Conservation (phyloP, 495 filamentous ascomycete genomes). For the Talaromyces liani region DNA sequence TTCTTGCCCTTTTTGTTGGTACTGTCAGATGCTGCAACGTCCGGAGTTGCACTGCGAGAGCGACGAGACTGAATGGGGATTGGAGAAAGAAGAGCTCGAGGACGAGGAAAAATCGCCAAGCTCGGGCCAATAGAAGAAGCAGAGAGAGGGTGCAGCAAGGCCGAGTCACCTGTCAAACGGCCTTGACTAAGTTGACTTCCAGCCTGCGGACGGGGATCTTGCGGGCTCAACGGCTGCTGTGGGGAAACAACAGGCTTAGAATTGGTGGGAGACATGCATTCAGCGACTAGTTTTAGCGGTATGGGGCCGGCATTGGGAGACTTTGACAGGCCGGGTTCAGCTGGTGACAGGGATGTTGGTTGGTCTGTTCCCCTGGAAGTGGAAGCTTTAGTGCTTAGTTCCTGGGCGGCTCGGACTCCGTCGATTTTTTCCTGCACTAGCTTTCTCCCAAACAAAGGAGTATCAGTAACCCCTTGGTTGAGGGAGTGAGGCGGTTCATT, state of each 20-base stretch:
- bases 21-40: not conserved
- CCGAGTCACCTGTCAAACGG: not conserved
- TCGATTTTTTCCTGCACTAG: not conserved
- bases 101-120: not conserved
- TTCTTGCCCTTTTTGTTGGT: not conserved
- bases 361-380: not conserved
- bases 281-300: constrained; percentile 9
- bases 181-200: not conserved
- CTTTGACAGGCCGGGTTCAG: not conserved
- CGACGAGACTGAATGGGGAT: constrained; percentile 6
- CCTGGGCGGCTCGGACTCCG: not conserved
- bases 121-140: not conserved
- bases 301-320: constrained; percentile 6
- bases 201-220: not conserved
- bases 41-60: constrained; percentile 6
- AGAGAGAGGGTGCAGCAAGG: not conserved
- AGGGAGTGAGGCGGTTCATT: constrained; percentile 1
- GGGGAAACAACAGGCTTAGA: constrained; percentile 1
- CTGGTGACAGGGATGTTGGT: not conserved
- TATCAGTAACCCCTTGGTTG: constrained; percentile 8
- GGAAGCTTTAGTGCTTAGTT: not conserved
- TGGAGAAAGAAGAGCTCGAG: constrained; percentile 5
- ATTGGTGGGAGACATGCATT: not conserved
- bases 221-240: not conserved
- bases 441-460: not conserved